phyloP scores from a whole-genome alignment of 495 filamentous ascomycete species.

The Melanomma pulvis-pyrius region DNA sequence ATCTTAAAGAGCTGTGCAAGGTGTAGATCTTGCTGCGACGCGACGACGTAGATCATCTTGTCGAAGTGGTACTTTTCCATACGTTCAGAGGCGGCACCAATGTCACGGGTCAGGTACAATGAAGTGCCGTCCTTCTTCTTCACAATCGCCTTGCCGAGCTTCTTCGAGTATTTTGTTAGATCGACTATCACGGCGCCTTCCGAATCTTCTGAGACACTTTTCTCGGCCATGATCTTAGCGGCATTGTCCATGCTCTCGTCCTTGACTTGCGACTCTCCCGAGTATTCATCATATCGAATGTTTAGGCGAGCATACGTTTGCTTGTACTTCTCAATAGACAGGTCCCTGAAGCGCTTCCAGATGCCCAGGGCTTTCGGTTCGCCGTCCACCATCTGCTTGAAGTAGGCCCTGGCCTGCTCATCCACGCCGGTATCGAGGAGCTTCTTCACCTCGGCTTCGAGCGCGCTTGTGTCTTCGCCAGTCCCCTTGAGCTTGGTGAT shows the following conservation, averaged over 20 bases:
- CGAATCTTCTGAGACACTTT: slow-evolving; percentile 75
- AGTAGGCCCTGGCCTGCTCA: slow-evolving; percentile 73
- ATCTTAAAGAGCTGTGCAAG: slow-evolving; percentile 73
- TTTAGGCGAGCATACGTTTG: slow-evolving; percentile 55
- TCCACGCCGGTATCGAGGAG: slow-evolving; percentile 49
- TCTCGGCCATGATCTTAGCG: slow-evolving; percentile 67
- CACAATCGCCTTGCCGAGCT: slow-evolving; percentile 69
- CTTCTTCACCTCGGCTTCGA: slow-evolving; percentile 38
- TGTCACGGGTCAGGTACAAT: slow-evolving; percentile 72
- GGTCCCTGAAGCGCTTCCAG: slow-evolving; percentile 86
- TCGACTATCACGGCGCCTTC: slow-evolving; percentile 89
- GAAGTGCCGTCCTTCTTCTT: slow-evolving; percentile 69
- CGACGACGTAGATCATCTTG: slow-evolving; percentile 77
- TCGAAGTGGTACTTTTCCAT: slow-evolving; percentile 67
- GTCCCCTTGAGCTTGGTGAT: slow-evolving; percentile 35
- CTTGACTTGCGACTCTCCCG: slow-evolving; percentile 88
- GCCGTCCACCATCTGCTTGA: slow-evolving; percentile 87
- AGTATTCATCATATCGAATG: slow-evolving; percentile 92
- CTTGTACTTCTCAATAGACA: slow-evolving; percentile 51
- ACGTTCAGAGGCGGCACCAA: slow-evolving; percentile 67
- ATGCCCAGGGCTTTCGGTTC: slow-evolving; percentile 73
- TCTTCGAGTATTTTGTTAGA: slow-evolving; percentile 83
- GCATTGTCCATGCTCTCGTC: slow-evolving; percentile 74
- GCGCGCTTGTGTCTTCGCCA: slow-evolving; percentile 34
- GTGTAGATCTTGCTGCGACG: slow-evolving; percentile 72